Evolutionary conservation across 768 basidiomycete species (phyloP), one percentile per base, ranked within the genome.

Genomic region (Clitopilus passeckerianus): DNA sequence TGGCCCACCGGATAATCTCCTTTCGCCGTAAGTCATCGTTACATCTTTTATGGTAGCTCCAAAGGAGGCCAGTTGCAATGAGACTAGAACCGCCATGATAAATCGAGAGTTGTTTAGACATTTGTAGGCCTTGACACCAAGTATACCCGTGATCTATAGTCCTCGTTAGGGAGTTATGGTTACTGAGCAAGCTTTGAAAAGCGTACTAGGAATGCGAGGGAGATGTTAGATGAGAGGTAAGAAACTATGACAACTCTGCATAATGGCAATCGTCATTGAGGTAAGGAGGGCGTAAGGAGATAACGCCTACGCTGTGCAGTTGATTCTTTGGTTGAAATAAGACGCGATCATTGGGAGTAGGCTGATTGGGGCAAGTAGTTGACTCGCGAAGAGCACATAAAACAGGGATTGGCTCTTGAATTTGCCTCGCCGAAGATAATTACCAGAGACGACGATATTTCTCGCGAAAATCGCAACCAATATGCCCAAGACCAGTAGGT

Each of bases 121-220:
- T 64, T 80, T 80, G 64, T 87, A 89, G 7, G 82, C 85, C 67
- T 89, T 89, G 64, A 83, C 73, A 14, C 87, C 87, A 34, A 86
- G 73, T 30, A 87, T 82, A 30, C 85, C 86, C 0, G 84, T 79
- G 43, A 87, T 77, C 87, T 87, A 57, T 34, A 52, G 7, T 14
- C 15, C 56, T 27, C 9, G 24, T 59, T 30, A 59, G 54, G 53
- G 10, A 50, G 23, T 14, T 18, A n/a, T 34, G 24, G 16, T 33
- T 24, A 58, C 3, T 23, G 23, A 30, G 9, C 14, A 18, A 22
- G 35, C 55, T 8, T 8, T 14, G 23, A 56, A 16, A 34, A 27
- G 43, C 66, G 33, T 59, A 82, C 80, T 66, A 81, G 65, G 58
- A 79, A 63, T 24, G 76, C 75, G 1, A 81, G 66, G 0, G 77